Percentiles rank a stretch among this genome's conserved stretches.
These are phyloP conservation scores for Phalaenopsis equestris DNA, from an alignment of 106 monocot species.

Conservation along the genomic window DNA sequence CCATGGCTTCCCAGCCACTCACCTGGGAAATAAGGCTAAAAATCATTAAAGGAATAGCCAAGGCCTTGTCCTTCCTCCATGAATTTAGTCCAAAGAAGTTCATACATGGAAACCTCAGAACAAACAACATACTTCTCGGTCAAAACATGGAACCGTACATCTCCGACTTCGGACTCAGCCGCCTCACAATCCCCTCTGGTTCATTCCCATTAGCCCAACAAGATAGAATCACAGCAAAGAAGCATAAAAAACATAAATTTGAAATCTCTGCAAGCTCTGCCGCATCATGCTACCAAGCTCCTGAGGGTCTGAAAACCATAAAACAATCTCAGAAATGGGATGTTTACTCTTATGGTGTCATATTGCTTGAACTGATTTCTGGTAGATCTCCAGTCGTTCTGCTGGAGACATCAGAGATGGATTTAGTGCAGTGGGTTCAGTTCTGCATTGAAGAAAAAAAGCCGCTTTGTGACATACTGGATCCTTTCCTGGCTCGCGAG, in stretches of 20 bases:
- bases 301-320: slow-evolving; percentile 57
- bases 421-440: slow-evolving; percentile 59
- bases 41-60: slow-evolving; percentile 69
- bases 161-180: slow-evolving; percentile 75
- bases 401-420: slow-evolving; percentile 47
- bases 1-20: slow-evolving; percentile 25
- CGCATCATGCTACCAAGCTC: slow-evolving; percentile 70
- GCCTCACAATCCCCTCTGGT: slow-evolving; percentile 54
- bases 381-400: slow-evolving; percentile 59
- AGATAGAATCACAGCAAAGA: slow-evolving; percentile 32
- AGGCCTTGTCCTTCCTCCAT: slow-evolving; percentile 64
- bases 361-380: slow-evolving; percentile 74
- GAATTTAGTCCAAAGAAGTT: slow-evolving; percentile 91
- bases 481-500: slow-evolving; percentile 29
- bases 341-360: slow-evolving; percentile 72
- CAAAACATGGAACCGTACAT: slow-evolving; percentile 61
- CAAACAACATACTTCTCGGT: slow-evolving; percentile 71
- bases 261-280: slow-evolving; percentile 40
- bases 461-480: slow-evolving; percentile 37
- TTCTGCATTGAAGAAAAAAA: slow-evolving; percentile 59
- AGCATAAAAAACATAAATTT: slow-evolving; percentile 22
- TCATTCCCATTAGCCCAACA: slow-evolving; percentile 46
- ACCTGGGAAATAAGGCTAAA: slow-evolving; percentile 56
- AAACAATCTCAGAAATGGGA: slow-evolving; percentile 96
- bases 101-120: slow-evolving; percentile 81